phyloP scores from a whole-genome alignment of 2,329 filamentous ascomycete genomes.

The Pleomassaria siparia region DNA sequence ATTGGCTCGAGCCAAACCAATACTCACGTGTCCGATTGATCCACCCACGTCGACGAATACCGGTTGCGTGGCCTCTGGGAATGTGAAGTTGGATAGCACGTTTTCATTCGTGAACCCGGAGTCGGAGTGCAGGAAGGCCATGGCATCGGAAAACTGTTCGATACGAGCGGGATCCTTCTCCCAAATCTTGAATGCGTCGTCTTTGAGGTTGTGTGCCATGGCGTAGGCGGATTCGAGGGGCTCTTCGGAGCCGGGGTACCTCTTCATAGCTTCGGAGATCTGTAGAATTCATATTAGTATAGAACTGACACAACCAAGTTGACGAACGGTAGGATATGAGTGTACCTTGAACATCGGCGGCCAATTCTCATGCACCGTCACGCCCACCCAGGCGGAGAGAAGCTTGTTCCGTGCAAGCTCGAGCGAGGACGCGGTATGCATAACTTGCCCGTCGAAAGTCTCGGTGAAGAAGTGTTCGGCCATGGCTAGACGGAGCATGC shows the following conservation, averaged over 20 bases:
- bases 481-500: background rate
- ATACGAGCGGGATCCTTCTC: background rate
- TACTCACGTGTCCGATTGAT: background rate
- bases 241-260: background rate
- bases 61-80: background rate
- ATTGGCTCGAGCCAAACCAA: background rate
- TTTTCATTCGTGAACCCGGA: background rate
- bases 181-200: constrained; percentile 6
- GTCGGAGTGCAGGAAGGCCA: background rate
- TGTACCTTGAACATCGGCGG: background rate
- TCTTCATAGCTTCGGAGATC: background rate
- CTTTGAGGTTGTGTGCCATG: constrained; percentile 3
- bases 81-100: background rate
- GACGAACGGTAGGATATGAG: no score
- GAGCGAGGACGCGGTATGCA: background rate
- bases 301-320: background rate
- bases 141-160: background rate
- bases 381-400: background rate
- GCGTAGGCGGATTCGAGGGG: constrained; percentile 6
- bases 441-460: background rate
- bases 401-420: background rate
- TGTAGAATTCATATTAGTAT: background rate
- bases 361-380: background rate
- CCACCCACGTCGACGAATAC: constrained; percentile 4
- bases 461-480: background rate